Percentiles rank a stretch among this genome's conserved stretches.
phyloP scores from a whole-genome alignment of 2,329 filamentous ascomycete genomes.

The Aspergillus phoenicis region DNA sequence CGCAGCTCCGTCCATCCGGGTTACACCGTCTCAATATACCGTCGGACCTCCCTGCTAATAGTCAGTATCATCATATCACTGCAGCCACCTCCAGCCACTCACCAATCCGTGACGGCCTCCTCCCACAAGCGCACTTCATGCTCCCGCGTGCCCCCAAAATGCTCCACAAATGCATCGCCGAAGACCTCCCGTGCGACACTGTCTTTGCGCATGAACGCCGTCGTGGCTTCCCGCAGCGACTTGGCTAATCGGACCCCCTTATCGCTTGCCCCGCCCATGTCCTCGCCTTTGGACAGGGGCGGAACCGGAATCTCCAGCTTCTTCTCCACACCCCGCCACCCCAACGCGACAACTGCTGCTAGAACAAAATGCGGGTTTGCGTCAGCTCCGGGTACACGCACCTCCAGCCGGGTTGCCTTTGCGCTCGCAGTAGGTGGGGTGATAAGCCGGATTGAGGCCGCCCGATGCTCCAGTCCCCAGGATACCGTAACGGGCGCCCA shows the following conservation, averaged over 20 bases:
- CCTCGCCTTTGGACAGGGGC: conserved; percentile 81
- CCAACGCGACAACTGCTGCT: conserved; percentile 80
- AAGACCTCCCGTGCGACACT: conserved; percentile 94
- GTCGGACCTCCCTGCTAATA: conserved; percentile 67
- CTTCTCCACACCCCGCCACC: conserved; percentile 90
- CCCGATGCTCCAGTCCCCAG: conserved; percentile 94
- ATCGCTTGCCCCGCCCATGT: conserved; percentile 72
- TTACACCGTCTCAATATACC: conserved; percentile 76
- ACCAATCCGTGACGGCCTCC: conserved; percentile 97
- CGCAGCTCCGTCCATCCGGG: neutral
- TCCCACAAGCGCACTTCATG: conserved; percentile 92
- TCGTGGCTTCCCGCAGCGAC: conserved; percentile 80
- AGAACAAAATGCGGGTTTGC: conserved; percentile 87
- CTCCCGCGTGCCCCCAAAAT: conserved; percentile 87
- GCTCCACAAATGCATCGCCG: conserved; percentile 93
- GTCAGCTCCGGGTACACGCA: conserved; percentile 92
- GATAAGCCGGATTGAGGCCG: conserved; percentile 86
- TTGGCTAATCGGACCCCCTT: conserved; percentile 78
- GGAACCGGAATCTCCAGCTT: conserved; percentile 81
- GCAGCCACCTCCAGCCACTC: conserved; percentile 45
- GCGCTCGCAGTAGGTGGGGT: conserved; percentile 82
- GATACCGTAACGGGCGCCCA: conserved; percentile 98
- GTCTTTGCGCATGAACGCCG: conserved; percentile 71
- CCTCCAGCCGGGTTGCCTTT: conserved; percentile 86
- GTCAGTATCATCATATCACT: conserved; percentile 33